Evolutionary conservation across 106 monocot genomes (phyloP), one percentile per base, ranked within the genome.

Genomic region (Dioscorea dumetorum): DNA sequence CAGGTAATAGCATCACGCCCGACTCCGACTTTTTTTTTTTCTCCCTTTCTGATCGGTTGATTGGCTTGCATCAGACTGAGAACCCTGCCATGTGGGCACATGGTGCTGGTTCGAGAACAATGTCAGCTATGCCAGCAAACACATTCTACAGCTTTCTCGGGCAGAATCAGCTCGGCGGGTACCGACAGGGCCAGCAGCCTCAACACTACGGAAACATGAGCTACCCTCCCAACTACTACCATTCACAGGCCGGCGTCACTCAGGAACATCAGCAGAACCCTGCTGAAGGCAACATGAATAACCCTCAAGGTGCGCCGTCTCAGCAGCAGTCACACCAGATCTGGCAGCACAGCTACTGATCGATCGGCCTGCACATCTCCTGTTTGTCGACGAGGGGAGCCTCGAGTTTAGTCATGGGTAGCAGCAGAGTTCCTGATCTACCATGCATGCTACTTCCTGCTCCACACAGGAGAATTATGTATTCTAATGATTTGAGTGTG

Each of bases 321-420:
- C 95, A 91, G 76, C 95, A 91, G 76, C 70, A 81, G 12, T 82
- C 76, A 2, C 89, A 92, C 74, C 97, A 92, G 69, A 75, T 86
- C 33, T 90, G 97, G 97, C 84, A 88, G 57, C 83, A 79, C 68
- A 74, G 71, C 33, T 99, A 92, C 76, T 99, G 74, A 87, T 58
- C 52, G 10, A 67, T 2, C 4, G 2, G 12, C 28, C 53, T 18
- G 22, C 24, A 17, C n/a, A 28, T 28, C 28, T 28, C 33, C 67
- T 13, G 17, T 21, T 22, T 41, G 68, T 53, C 32, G 20, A 48
- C 15, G 33, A 8, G 51, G 31, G 23, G 75, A 18, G 23, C 61
- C 24, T 59, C 21, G 24, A 33, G 31, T 49, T 15, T 23, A 22
- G 35, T 8, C 24, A 50, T 21, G 18, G 17, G 51, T 12, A 51